Evolutionary conservation across 805 yeast species (phyloP), one percentile per base, ranked within the genome.

Genomic region (Ogataea naganishii): DNA sequence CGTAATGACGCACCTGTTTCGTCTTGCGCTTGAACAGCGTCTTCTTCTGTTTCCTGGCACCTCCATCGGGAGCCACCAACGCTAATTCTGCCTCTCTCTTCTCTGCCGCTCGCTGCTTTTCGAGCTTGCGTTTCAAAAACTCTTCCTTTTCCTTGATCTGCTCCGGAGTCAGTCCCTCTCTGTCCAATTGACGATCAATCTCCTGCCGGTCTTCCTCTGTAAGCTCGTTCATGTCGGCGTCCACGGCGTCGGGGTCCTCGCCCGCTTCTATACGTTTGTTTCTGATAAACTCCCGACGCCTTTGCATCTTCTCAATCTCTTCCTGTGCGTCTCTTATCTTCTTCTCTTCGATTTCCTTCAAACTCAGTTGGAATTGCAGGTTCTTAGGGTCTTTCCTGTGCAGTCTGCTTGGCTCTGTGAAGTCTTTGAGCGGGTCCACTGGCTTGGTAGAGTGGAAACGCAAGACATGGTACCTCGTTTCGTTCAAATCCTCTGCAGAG

Each of bases 311-410:
- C 74, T 20, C 27, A 1, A 41, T 56, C 55, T 48, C 61, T 40
- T 48, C 62, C 52, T 47, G 68, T 41, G 50, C 49, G 32, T 62
- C 60, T 41, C 72, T 75, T 31, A 55, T 60, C 46, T 66, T 70
- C 45, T 78, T 68, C 30, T 66, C 71, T 30, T 80, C 89, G 41
- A 81, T 69, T 48, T 82, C 92, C 34, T 79, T 75, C 44, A 86
- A 58, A 2, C 88, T 76, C 43, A 85, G 62, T 53, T 85, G 94
- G 48, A 82, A 82, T 51, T 88, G 96, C 49, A 89, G 62, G 50
- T 84, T 83, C 47, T 85, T 73, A 1, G 98, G 96, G 54, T 89
- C 97, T 49, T 89, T 88, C 43, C 97, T 69, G 53, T 88, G 96
- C 49, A 89, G 60, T 43, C 96, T 64, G 13, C 88, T 78, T 0